These are phyloP conservation scores for Fraxinus sp. DNA, from an alignment of 305 asterid species.

Conservation along the genomic window DNA sequence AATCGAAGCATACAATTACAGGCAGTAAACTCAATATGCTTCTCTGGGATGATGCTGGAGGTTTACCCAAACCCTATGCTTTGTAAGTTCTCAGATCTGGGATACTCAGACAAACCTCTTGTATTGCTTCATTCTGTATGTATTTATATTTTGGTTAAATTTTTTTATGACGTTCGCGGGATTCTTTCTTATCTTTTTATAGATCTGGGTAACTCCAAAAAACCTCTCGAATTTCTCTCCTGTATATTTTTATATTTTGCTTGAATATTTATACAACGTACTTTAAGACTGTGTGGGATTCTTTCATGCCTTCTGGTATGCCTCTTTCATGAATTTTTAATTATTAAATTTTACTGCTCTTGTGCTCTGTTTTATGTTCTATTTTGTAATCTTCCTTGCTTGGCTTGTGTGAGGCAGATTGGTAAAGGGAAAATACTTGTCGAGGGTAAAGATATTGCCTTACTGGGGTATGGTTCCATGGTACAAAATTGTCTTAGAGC, in stretches of 20 bases:
- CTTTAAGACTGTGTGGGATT: not conserved
- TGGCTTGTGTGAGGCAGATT: conserved; percentile 37
- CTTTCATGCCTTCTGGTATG: not conserved
- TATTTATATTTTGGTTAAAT: not conserved
- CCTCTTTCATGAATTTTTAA: not conserved
- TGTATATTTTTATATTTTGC: too few relatives aligned
- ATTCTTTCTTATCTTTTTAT: not conserved
- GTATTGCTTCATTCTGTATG: not conserved
- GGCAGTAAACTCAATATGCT: not conserved
- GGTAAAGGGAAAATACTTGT: conserved; percentile 76
- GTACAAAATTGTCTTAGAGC: conserved; percentile 87
- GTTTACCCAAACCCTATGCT: not conserved
- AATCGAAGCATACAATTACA: not conserved
- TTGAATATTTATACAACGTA: not conserved
- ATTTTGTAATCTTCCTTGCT: not conserved
- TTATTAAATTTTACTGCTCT: not conserved
- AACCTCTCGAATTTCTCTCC: not conserved
- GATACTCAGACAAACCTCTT: not conserved
- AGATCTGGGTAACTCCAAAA: not conserved
- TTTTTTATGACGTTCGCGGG: not conserved
- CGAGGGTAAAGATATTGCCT: conserved; percentile 76
- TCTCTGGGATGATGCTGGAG: not conserved
- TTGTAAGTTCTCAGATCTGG: not conserved
- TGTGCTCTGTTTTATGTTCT: not conserved
- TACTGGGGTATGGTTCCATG: conserved; percentile 85